A percentile compares a stretch with the other conserved stretches of the same genome.
These are phyloP conservation scores for Aspergillus clavatus DNA, from an alignment of 2,329 filamentous ascomycete genomes.

Conservation along the genomic window DNA sequence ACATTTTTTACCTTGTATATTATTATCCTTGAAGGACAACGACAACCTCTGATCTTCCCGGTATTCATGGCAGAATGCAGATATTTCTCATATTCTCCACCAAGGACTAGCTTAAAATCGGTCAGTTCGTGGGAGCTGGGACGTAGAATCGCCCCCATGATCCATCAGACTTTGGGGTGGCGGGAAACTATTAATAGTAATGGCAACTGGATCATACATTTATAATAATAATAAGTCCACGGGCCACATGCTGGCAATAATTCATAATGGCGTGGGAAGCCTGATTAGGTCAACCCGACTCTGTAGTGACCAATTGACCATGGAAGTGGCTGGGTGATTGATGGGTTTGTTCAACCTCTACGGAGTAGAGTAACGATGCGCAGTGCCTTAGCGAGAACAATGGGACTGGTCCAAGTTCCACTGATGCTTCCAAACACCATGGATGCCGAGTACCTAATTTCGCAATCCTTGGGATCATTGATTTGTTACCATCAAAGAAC, in stretches of 20 bases:
- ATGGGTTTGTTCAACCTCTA: not conserved
- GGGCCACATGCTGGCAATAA: not conserved
- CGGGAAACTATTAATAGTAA: conserved; percentile 8
- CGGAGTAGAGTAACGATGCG: not conserved
- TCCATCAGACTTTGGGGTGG: conserved; percentile 5
- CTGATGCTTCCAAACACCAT: conserved; percentile 1
- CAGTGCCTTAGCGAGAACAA: not conserved
- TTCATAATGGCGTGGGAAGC: no score
- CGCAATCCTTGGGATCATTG: conserved; percentile 3
- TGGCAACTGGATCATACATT: no score
- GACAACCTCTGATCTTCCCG: no score
- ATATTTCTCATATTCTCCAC: no score
- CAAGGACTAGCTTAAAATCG: no score
- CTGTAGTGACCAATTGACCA: not conserved
- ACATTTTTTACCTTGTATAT: no score
- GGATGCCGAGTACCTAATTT: conserved; percentile 9
- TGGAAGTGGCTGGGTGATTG: not conserved
- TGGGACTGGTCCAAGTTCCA: conserved; percentile 1
- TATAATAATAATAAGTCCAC: not conserved
- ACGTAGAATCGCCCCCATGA: no score
- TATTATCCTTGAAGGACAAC: no score
- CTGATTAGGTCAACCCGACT: not conserved
- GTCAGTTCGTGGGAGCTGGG: no score
- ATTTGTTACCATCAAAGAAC: not conserved
- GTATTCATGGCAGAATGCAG: no score